Evolutionary conservation across 306 rosid species (phyloP), one percentile per base, ranked within the genome.

Genomic region (Lablab purpureus): DNA sequence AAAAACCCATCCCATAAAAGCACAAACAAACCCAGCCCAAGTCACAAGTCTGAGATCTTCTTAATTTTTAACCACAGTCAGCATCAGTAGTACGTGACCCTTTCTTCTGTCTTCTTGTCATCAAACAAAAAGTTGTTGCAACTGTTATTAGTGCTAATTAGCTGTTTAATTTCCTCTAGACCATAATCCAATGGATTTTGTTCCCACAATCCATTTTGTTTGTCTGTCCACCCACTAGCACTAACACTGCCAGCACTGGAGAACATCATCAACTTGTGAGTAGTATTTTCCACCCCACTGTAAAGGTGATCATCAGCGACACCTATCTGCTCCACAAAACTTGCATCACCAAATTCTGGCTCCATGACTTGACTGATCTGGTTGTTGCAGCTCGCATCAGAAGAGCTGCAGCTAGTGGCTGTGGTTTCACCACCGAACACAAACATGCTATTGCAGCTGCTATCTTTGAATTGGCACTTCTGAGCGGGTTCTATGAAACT

Each of bases 161-260:
- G 74, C 88, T 89, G 80, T 77, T 88, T 90, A 68, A 94, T 89
- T 75, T 92, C 98, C 40, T 94, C 89, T 18, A 86, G 25, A 12
- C 90, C 93, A 83, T 84, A 89, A 43, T 90, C 93, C 70, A 87
- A 79, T 81, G 87, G 80, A 64, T 80, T 77, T 68, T 88, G 89
- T 75, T 17, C 87, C 91, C 90, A 87, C 66, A 83, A 28, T 41
- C 83, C 85, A 82, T 63, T 67, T 43, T 73, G 82, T 52, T 37
- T 72, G 67, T 73, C 83, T 55, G 63, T 71, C 81, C 77, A 77
- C 40, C 84, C 83, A 54, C 50, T 74, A 37, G 18, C 60, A 27
- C 64, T 72, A 46, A 0, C 67, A 60, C 34, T 51, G 4, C 60
- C 56, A 27, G 34, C 62, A 71, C 80, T 83, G 50, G 82, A 69